Evolutionary conservation across 805 yeast genomes (phyloP).

Genomic region (Cyberlindnera amylophila): DNA sequence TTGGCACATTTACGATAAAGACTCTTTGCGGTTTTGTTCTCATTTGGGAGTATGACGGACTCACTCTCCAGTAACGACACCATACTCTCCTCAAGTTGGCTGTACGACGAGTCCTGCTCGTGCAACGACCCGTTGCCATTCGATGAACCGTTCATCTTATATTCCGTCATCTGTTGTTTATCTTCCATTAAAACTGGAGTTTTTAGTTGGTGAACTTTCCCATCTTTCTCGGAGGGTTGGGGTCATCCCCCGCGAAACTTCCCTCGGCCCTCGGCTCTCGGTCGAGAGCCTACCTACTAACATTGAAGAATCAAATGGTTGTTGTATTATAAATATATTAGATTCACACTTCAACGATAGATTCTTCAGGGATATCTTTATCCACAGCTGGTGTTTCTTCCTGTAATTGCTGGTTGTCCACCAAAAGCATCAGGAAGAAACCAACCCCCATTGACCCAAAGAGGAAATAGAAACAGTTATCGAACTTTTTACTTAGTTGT

Average conservation of each 20-base stretch:
- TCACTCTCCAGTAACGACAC: conserved; percentile 11
- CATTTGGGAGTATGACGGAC: conserved; percentile 5
- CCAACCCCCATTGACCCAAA: neutral
- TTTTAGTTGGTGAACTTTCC: no score
- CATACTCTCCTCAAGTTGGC: conserved; percentile 12
- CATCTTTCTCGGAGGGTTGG: no score
- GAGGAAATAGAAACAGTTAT: neutral
- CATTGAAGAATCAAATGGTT: no score
- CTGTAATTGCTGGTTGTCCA: neutral
- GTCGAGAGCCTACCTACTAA: no score
- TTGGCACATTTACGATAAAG: conserved; percentile 24
- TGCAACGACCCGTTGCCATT: neutral
- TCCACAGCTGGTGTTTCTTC: neutral
- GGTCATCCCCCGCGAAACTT: neutral
- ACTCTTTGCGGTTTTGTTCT: conserved; percentile 9
- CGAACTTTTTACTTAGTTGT: neutral
- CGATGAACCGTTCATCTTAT: conserved; percentile 1
- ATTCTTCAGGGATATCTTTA: neutral
- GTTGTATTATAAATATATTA: no score
- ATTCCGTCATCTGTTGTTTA: neutral
- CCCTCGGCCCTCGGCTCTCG: no score
- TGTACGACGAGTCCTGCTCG: neutral
- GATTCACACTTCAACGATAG: no score
- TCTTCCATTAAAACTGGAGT: neutral
- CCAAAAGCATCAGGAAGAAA: neutral